Evolutionary conservation across 768 basidiomycete species (phyloP).

Genomic region (Tylopilus rubrobrunneus): DNA sequence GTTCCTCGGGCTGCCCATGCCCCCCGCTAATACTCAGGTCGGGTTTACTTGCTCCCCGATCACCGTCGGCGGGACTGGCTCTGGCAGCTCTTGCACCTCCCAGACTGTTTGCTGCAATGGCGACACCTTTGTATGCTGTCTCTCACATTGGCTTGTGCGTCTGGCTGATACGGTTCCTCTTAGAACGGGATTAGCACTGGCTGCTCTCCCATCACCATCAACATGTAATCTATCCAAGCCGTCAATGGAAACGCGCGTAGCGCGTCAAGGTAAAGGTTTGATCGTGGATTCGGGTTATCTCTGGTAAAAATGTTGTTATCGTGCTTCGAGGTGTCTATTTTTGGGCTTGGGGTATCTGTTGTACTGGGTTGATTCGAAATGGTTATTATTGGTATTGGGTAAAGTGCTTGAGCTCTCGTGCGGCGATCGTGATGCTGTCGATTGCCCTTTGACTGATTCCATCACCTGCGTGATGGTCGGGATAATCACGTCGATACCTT

Average conservation of each 20-base stretch:
- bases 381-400: neutral
- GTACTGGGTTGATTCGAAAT: neutral
- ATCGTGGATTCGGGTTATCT: neutral
- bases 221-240: neutral
- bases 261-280: neutral
- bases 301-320: neutral
- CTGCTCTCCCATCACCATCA: slow-evolving; percentile 2
- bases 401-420: neutral
- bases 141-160: neutral
- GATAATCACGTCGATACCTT: neutral
- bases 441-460: neutral
- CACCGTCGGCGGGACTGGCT: too few species aligned
- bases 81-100: too few species aligned
- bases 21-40: too few species aligned
- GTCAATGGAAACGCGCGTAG: too few species aligned
- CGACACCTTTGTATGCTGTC: neutral
- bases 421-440: neutral
- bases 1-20: too few species aligned
- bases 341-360: neutral
- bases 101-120: neutral
- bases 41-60: too few species aligned
- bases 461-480: too few species aligned
- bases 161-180: neutral
- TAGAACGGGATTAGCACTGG: neutral
- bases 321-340: neutral